Evolutionary conservation across 768 basidiomycete species (phyloP).

Genomic region (Trametes elegans): DNA sequence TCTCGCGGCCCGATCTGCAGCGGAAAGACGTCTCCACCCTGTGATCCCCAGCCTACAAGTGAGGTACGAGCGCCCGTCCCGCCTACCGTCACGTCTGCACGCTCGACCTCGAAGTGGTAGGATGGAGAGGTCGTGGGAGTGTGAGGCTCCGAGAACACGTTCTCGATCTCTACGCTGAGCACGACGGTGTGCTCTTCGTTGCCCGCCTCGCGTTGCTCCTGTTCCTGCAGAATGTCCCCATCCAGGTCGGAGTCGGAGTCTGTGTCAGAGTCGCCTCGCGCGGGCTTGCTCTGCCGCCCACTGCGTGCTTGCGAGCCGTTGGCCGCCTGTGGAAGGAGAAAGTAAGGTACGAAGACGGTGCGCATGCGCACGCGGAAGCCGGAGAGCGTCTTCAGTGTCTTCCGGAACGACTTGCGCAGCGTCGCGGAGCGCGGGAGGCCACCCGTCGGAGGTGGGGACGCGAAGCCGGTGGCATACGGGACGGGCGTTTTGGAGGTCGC

Average conservation of each 20-base stretch:
- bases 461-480: conserved; percentile 43
- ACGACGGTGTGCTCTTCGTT: conserved; percentile 84
- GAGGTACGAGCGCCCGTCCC: conserved; percentile 55
- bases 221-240: conserved; percentile 41
- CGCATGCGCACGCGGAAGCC: conserved; percentile 92
- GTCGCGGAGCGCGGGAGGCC: conserved; percentile 42
- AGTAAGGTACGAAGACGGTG: conserved; percentile 88
- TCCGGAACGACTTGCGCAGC: conserved; percentile 82
- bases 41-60: conserved; percentile 50
- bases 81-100: conserved; percentile 70
- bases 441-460: not conserved
- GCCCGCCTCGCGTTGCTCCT: conserved; percentile 55
- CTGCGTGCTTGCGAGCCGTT: conserved; percentile 3
- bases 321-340: conserved; percentile 53
- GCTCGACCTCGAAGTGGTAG: conserved; percentile 74
- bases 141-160: conserved; percentile 38
- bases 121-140: conserved; percentile 34
- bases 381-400: conserved; percentile 72
- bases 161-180: conserved; percentile 90
- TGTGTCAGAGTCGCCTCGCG: not conserved
- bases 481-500: conserved; percentile 48
- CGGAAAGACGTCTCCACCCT: conserved; percentile 56
- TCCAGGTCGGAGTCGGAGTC: conserved; percentile 38
- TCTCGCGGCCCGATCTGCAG: conserved; percentile 67
- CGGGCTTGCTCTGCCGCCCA: not conserved